These are phyloP conservation scores for Blastobotrys americana DNA, from an alignment of 805 yeast genomes.

Conservation along the genomic window DNA sequence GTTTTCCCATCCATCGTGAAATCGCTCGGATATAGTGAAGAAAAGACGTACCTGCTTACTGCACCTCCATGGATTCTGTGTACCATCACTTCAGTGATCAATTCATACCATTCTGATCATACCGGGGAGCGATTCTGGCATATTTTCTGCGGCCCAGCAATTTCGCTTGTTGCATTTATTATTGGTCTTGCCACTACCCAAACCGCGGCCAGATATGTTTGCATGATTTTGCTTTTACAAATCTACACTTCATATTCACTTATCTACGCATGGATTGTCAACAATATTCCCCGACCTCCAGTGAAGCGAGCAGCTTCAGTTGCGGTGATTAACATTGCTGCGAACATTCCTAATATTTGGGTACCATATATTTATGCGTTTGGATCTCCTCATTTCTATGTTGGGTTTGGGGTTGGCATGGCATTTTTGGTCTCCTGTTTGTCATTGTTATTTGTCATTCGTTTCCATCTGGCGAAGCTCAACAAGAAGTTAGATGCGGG, in stretches of 20 bases:
- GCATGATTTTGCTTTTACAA: slow-evolving; percentile 51
- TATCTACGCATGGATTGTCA: slow-evolving; percentile 49
- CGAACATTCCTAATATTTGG: slow-evolving; percentile 24
- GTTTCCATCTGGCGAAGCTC: slow-evolving; percentile 11
- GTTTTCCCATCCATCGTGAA: slow-evolving; percentile 58
- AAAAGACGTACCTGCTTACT: slow-evolving; percentile 48
- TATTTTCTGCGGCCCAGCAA: slow-evolving; percentile 36
- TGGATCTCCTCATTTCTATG: slow-evolving; percentile 24
- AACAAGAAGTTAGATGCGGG: slow-evolving; percentile 22
- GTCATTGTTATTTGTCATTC: slow-evolving; percentile 12
- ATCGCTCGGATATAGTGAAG: slow-evolving; percentile 44
- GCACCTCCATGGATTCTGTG: slow-evolving; percentile 54
- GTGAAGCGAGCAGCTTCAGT: slow-evolving; percentile 51
- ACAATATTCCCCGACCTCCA: slow-evolving; percentile 51
- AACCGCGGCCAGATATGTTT: slow-evolving; percentile 51
- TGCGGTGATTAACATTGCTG: slow-evolving; percentile 43
- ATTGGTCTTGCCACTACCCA: slow-evolving; percentile 33
- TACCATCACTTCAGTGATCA: slow-evolving; percentile 42
- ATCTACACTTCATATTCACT: slow-evolving; percentile 48
- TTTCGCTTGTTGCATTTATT: slow-evolving; percentile 30
- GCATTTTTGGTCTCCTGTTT: slow-evolving; percentile 15
- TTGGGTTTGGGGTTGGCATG: slow-evolving; percentile 23
- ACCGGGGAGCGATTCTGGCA: slow-evolving; percentile 51
- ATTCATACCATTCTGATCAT: slow-evolving; percentile 51
- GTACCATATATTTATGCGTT: slow-evolving; percentile 20